Evolutionary conservation across 2,329 filamentous ascomycete genomes (phyloP), one percentile per base, ranked within the genome.

Genomic region (Cytospora paraplurivora): DNA sequence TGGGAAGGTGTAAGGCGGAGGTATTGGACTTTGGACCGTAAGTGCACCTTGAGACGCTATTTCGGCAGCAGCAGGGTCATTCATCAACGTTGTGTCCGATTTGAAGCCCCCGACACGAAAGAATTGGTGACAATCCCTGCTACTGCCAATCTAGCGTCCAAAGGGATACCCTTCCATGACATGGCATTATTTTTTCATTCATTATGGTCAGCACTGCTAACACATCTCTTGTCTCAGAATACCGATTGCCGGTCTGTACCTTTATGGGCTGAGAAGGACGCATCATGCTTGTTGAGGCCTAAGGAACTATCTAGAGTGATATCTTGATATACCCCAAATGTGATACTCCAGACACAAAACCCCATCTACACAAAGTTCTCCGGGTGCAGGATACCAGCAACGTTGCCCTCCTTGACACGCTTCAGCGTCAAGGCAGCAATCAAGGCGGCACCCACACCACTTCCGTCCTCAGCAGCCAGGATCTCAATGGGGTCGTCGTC

Each of bases 401-500:
- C 67, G 71, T 88, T 89, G 59, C 87, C 87, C 57, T 82, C 80
- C 73, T 85, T 79, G 66, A 88, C 85, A 59, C 87, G 78, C 82
- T 89, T 85, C 67, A 88, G 76, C 15, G 87, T 89, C 73, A 89
- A 73, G 13, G 87, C 87, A 8, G 95, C 95, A 81, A 99, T 98
- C 66, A 99, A 80, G 5, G 95, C 95, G 52, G 94, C 95, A 69
- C 94, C 94, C n/a, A 98, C 95, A 85, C 94, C 95, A 68, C 90
- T 94, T 68, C 95, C 95, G 75, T 99, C 95, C 79, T 99, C 95
- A 66, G 95, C 93, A 54, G 93, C 89, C 68, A 94, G 77, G 69
- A 98, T 88, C 79, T 93, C 89, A 61, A 99, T 85, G 8, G 93
- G 93, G 72, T 98, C 93, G 75, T 93, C 89, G 72, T 91, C 89